phyloP scores from a whole-genome alignment of 2,329 filamentous ascomycete species.

The Graphiopsis chlorocephala region DNA sequence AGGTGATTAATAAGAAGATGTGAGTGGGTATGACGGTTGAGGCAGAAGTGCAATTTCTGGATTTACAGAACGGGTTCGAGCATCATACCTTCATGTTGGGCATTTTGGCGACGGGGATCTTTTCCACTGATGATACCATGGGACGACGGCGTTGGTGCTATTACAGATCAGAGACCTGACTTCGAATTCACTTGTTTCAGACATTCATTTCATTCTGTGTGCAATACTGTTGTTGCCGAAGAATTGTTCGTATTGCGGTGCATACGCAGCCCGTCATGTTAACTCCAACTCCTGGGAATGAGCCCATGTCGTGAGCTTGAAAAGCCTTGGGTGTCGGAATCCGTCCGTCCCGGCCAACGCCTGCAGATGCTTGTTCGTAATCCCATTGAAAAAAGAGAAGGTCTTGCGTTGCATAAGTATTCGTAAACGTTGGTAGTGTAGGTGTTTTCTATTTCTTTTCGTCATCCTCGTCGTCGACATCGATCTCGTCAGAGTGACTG shows the following conservation, averaged over 20 bases:
- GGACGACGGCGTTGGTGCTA: background rate
- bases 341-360: background rate
- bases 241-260: background rate
- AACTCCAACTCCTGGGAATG: slow-evolving; percentile 1
- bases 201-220: background rate
- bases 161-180: background rate
- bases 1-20: slow-evolving; percentile 26
- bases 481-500: slow-evolving; percentile 17
- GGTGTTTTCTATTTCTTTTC: background rate
- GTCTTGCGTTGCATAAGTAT: background rate
- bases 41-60: background rate
- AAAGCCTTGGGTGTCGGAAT: background rate
- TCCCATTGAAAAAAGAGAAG: background rate
- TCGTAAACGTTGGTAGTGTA: background rate
- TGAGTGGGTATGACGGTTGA: background rate
- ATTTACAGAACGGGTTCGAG: background rate
- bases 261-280: background rate
- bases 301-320: background rate
- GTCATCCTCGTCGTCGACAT: slow-evolving; percentile 11
- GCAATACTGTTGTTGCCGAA: background rate
- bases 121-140: background rate
- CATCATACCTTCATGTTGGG: background rate
- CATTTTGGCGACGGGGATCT: background rate
- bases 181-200: background rate
- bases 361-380: slow-evolving; percentile 9